Evolutionary conservation across 2,329 filamentous ascomycete genomes (phyloP), one percentile per base, ranked within the genome.

Genomic region (Pseudofabraea citricarpa): DNA sequence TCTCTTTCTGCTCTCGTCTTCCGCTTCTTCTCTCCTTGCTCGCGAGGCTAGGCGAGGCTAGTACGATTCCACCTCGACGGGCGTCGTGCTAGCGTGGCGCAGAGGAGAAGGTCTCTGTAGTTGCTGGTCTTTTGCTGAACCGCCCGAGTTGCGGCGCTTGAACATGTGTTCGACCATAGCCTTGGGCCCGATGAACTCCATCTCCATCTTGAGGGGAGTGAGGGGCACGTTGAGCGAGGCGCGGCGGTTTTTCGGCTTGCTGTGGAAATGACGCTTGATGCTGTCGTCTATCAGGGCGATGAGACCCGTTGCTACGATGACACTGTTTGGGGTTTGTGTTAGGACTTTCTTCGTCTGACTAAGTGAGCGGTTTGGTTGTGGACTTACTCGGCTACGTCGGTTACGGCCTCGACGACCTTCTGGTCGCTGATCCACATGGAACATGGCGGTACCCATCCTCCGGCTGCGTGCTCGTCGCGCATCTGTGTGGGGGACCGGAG

Each of bases 371-470:
- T 26, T 18, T 22, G 12, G 15, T 27, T 27, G 13, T 33, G 39
- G 20, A 77, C 81, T 77, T 80, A 94, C 89, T 96, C 90, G 49
- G 89, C 87, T 58, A 94, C 80, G 62, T 95, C 90, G 39, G 85
- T 85, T 61, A 79, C 70, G 53, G 78, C 81, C 36, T 50, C 50
- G 42, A 93, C 73, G 47, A 93, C 74, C 13, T 72, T 73, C 47
- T 79, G 68, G 63, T 95, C 88, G 55, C 79, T 87, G 61, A 97
- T 88, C 81, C 88, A 90, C 81, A 97, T 83, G 56, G 87, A 87
- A 62, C 86, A 94, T 5, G 89, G 90, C 43, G 89, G 87, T 19
- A 97, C 75, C 90, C 91, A 97, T 44, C 87, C 88, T 40, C 90
- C 90, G 52, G 87, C 87, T 38, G 71, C 72, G 54, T 83, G 75